Conservation (phyloP, 2,329 filamentous ascomycete species). For the Ophidiomyces ophidiicola region DNA sequence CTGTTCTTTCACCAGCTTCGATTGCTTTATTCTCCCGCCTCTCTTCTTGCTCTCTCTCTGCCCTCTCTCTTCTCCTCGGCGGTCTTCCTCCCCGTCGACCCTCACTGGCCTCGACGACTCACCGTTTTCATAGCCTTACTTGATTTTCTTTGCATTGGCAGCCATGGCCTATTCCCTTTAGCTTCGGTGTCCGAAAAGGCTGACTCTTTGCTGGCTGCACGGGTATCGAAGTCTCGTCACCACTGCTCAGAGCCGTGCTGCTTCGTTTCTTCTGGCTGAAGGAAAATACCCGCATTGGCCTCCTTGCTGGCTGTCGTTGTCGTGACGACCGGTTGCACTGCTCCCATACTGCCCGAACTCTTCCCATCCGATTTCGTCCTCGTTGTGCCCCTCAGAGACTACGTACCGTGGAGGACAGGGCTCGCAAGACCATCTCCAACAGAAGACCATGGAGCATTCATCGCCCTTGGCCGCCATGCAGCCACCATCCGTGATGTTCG, state of each 20-base stretch:
- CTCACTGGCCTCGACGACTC: slow-evolving; percentile 9
- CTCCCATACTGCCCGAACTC: background rate
- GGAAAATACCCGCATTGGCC: slow-evolving; percentile 7
- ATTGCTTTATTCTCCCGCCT: background rate
- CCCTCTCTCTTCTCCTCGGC: slow-evolving; percentile 15
- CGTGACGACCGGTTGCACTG: slow-evolving; percentile 9
- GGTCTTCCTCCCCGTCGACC: slow-evolving; percentile 18
- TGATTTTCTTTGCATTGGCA: slow-evolving; percentile 5
- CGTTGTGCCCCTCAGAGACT: background rate
- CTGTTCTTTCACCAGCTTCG: slow-evolving; percentile 16
- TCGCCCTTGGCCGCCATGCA: slow-evolving; percentile 91
- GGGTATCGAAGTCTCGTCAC: slow-evolving; percentile 12
- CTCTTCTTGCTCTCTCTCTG: slow-evolving; percentile 6
- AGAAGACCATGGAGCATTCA: slow-evolving; percentile 67
- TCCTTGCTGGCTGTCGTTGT: background rate
- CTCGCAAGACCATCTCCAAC: background rate
- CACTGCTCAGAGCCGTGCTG: background rate
- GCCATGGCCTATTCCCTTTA: slow-evolving; percentile 12
- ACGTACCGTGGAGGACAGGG: background rate
- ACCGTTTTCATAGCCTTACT: slow-evolving; percentile 5
- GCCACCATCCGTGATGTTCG: slow-evolving; percentile 51
- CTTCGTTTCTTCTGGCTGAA: slow-evolving; percentile 5
- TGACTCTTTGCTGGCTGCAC: slow-evolving; percentile 1
- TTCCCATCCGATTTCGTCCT: background rate
- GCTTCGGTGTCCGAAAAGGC: slow-evolving; percentile 12